Evolutionary conservation across 495 filamentous ascomycete species (phyloP).

Genomic region (Massariosphaeria phaeospora): DNA sequence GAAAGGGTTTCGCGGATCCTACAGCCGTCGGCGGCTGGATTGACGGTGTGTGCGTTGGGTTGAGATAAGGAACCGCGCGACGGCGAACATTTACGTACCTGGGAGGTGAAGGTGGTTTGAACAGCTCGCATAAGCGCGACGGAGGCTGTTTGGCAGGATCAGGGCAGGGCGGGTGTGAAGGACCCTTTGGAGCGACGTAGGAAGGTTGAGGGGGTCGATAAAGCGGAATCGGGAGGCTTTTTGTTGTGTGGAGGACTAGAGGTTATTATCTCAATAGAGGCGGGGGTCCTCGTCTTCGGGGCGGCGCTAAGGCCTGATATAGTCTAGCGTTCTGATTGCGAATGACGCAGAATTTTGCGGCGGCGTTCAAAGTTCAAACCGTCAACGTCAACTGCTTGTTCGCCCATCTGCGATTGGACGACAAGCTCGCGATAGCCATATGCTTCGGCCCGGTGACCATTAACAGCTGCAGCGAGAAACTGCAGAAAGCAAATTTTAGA

Average conservation of each 20-base stretch:
- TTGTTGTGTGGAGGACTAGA: background rate
- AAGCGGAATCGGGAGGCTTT: background rate
- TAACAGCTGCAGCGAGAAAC: no score
- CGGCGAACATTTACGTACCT: constrained; percentile 31
- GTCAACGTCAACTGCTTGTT: no score
- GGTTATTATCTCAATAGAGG: background rate
- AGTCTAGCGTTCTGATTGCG: background rate
- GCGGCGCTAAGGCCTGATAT: no score
- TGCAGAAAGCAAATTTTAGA: no score
- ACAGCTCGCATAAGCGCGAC: constrained; percentile 88
- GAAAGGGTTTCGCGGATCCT: no score
- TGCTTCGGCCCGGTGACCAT: no score
- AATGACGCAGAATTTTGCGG: constrained; percentile 17
- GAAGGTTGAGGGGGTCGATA: background rate
- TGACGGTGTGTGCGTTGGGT: constrained; percentile 21
- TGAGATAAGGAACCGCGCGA: constrained; percentile 26
- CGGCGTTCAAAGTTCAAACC: constrained; percentile 10
- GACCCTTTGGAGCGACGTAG: constrained; percentile 7
- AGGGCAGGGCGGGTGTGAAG: constrained; percentile 2
- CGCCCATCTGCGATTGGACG: no score
- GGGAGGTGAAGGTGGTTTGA: constrained; percentile 78
- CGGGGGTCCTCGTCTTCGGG: no score
- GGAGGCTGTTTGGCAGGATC: background rate
- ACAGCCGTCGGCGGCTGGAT: background rate
- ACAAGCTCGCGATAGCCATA: no score